These are phyloP conservation scores for Podospora bellae-mahoneyi DNA, from an alignment of 495 filamentous ascomycete species.

Conservation along the genomic window DNA sequence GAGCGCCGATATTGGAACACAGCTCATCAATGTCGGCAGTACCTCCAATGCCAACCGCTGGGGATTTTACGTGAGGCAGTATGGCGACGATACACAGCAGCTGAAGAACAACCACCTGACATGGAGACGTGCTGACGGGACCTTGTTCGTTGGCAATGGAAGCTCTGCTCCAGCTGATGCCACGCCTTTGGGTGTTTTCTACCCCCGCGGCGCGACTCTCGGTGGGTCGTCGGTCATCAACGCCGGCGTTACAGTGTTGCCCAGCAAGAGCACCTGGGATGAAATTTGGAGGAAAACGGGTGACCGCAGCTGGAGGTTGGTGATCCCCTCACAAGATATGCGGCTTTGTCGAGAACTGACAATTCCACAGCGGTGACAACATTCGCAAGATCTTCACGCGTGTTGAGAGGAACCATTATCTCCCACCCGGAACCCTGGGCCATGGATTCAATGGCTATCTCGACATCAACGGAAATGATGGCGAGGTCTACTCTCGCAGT, in stretches of 20 bases:
- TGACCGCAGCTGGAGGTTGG: conserved; percentile 41
- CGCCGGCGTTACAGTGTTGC: conserved; percentile 38
- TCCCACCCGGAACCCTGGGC: conserved; percentile 37
- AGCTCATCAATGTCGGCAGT: conserved; percentile 24
- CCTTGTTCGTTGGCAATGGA: conserved; percentile 33
- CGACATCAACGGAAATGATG: conserved; percentile 32
- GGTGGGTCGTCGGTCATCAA: conserved; percentile 49
- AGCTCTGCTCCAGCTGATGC: conserved; percentile 37
- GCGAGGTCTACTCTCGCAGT: conserved; percentile 40
- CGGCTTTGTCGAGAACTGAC: not conserved
- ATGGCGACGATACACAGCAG: conserved; percentile 30
- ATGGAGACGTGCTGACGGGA: conserved; percentile 30
- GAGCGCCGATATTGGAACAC: conserved; percentile 35
- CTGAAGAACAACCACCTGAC: conserved; percentile 38
- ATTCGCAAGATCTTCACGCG: conserved; percentile 47
- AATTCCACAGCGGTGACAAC: conserved; percentile 26
- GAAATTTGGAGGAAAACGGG: conserved; percentile 44
- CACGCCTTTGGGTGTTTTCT: conserved; percentile 43
- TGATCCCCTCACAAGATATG: not conserved
- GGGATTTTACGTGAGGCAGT: conserved; percentile 43
- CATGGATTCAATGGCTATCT: conserved; percentile 61
- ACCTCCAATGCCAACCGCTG: conserved; percentile 34
- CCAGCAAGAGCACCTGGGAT: conserved; percentile 46
- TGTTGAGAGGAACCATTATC: conserved; percentile 54
- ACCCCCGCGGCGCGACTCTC: conserved; percentile 46